phyloP scores from a whole-genome alignment of 345 rosid genomes.

The Linum tenue region DNA sequence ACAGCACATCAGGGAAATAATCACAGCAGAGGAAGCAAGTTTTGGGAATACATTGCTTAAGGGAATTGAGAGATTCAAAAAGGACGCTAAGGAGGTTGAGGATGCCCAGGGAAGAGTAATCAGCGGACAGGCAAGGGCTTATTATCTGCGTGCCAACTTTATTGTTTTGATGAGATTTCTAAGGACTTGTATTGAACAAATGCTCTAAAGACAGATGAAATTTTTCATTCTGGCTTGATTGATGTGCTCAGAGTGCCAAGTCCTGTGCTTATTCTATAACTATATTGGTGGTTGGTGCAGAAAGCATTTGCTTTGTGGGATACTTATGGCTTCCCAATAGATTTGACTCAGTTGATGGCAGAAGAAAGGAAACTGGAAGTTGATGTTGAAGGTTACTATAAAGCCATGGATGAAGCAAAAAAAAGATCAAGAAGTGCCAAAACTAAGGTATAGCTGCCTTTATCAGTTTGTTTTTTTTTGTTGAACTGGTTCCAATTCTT shows the following conservation, averaged over 20 bases:
- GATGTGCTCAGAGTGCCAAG: background rate
- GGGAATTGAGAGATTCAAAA: constrained; percentile 95
- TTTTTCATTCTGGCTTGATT: background rate
- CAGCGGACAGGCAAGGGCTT: constrained; percentile 58
- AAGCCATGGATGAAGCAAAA: constrained; percentile 82
- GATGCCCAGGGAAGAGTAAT: constrained; percentile 41
- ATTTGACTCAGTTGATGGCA: constrained; percentile 97
- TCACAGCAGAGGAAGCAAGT: constrained; percentile 82
- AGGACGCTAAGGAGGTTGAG: constrained; percentile 66
- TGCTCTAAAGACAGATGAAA: background rate
- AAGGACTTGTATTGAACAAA: background rate
- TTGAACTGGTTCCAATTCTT: no score
- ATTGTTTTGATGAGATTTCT: background rate
- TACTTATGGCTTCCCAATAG: constrained; percentile 91
- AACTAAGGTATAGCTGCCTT: constrained; percentile 43
- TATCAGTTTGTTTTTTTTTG: background rate
- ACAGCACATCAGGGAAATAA: constrained; percentile 52
- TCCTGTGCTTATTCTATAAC: background rate
- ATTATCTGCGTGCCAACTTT: background rate
- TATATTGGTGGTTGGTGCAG: constrained; percentile 31
- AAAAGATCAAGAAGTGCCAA: constrained; percentile 91
- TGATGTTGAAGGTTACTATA: constrained; percentile 72
- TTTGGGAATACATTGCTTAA: constrained; percentile 84
- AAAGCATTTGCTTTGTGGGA: constrained; percentile 96
- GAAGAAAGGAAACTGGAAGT: constrained; percentile 81